These are phyloP conservation scores for Sabuloglossum arenarium DNA, from an alignment of 495 filamentous ascomycete species.

Conservation along the genomic window DNA sequence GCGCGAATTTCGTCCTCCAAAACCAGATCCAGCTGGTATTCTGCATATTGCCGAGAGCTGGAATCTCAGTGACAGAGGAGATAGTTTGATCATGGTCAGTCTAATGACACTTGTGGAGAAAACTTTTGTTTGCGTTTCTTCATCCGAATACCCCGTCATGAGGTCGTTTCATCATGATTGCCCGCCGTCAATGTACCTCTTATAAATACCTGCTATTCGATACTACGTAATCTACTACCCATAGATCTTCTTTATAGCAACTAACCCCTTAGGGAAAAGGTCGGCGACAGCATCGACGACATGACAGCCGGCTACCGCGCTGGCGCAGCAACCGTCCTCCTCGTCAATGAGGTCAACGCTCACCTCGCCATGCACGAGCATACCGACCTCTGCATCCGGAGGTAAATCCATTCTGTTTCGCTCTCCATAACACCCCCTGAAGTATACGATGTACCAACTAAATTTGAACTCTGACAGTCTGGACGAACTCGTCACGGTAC, in stretches of 20 bases:
- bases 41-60: constrained; percentile 61
- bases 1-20: constrained; percentile 61
- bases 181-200: neutral
- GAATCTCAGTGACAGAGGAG: constrained; percentile 33
- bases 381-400: constrained; percentile 33
- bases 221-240: neutral
- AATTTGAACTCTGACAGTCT: neutral
- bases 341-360: constrained; percentile 61
- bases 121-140: no score
- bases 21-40: constrained; percentile 77
- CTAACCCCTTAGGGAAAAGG: constrained; percentile 14
- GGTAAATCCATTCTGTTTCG: neutral
- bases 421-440: neutral
- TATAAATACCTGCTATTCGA: constrained; percentile 5
- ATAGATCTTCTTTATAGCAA: neutral
- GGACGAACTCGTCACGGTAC: constrained; percentile 5
- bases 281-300: constrained; percentile 84
- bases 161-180: neutral
- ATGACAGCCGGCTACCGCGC: constrained; percentile 74
- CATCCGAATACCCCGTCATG: no score
- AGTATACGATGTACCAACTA: neutral
- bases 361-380: constrained; percentile 54
- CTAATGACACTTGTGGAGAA: neutral
- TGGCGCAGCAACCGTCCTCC: constrained; percentile 73
- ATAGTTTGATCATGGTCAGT: constrained; percentile 31